Percentiles rank a stretch among this genome's conserved stretches.
Evolutionary conservation across 345 rosid genomes (phyloP).

Genomic region (Corchorus olitorius): DNA sequence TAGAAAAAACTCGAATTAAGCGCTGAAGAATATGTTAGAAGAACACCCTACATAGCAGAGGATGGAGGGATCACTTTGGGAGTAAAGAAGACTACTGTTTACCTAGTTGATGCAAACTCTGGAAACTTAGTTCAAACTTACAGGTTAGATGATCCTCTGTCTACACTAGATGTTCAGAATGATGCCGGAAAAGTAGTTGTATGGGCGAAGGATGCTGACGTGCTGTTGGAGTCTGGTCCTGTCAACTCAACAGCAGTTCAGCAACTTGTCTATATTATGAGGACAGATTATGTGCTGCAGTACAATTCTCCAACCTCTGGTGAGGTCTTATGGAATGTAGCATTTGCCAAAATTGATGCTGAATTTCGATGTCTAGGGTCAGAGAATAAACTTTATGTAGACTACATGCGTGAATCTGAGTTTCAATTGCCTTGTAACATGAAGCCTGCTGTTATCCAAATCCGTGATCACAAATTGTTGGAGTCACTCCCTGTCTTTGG

Average conservation of each 20-base stretch:
- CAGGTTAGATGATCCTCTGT: slow-evolving; percentile 36
- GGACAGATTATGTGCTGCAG: slow-evolving; percentile 60
- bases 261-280: slow-evolving; percentile 48
- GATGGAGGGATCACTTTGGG: slow-evolving; percentile 64
- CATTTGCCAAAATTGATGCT: slow-evolving; percentile 62
- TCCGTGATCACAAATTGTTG: slow-evolving; percentile 43
- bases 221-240: slow-evolving; percentile 32
- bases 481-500: slow-evolving; percentile 37
- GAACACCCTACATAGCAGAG: slow-evolving; percentile 45
- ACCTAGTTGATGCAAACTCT: slow-evolving; percentile 56
- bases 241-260: slow-evolving; percentile 26
- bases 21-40: slow-evolving; percentile 55
- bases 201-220: slow-evolving; percentile 32
- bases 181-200: slow-evolving; percentile 34
- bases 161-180: slow-evolving; percentile 20
- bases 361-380: slow-evolving; percentile 48
- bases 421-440: slow-evolving; percentile 37
- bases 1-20: slow-evolving; percentile 37
- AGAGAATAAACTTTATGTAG: slow-evolving; percentile 22
- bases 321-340: slow-evolving; percentile 60
- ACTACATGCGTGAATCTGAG: slow-evolving; percentile 22
- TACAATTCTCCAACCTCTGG: slow-evolving; percentile 51
- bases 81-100: slow-evolving; percentile 52
- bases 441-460: slow-evolving; percentile 40
- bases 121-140: slow-evolving; percentile 53